Evolutionary conservation across 2,329 filamentous ascomycete species (phyloP), one percentile per base, ranked within the genome.

Genomic region (Plectosphaerella cucumerina): DNA sequence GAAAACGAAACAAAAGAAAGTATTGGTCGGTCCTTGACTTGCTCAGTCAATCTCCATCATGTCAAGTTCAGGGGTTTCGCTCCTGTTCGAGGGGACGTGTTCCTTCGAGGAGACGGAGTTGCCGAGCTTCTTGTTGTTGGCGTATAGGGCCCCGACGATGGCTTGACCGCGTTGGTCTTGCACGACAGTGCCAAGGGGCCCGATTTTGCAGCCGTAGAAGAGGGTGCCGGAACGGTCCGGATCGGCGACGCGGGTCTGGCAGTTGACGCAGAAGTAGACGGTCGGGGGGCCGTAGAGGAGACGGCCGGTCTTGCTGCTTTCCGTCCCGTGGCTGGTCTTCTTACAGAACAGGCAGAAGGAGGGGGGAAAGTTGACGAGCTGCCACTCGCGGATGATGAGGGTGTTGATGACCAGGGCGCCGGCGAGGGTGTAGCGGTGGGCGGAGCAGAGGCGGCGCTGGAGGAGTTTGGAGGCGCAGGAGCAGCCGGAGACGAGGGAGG

Each of bases 401-500:
- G 57, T 54, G 18, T 60, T 59, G 2, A 50, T 21, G 31, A 66
- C 48, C 34, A 64, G 43, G 22, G 59, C 41, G 15, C 62, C 39
- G 26, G 62, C 54, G 50, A 65, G 62, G 26, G 59, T 47, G 6
- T 65, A 48, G 1, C 72, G 64, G 53, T 74, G 71, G 17, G 59
- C 56, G 26, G 42, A 33, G 59, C 72, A 74, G 5, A 74, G 56
- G 3, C 56, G 56, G 4, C 59, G 56, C 12, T 49, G 55, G 15
- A 71, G 46, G 2, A 74, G 48, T 52, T 72, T 73, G 26, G 53
- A 44, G 4, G 55, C 65, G 56, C 71, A 74, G 5, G 55, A 31
- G 55, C 71, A 74, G 1, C 71, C 71, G 10, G 70, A 72, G 3
- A 54, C 33, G 2, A 65, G 37, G 3, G 60, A 57, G 10, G 55